A percentile compares a stretch with the other conserved stretches of the same genome.
Evolutionary conservation across 1,284 basidiomycete species (phyloP).

Genomic region (Leccinum griseonigrum): DNA sequence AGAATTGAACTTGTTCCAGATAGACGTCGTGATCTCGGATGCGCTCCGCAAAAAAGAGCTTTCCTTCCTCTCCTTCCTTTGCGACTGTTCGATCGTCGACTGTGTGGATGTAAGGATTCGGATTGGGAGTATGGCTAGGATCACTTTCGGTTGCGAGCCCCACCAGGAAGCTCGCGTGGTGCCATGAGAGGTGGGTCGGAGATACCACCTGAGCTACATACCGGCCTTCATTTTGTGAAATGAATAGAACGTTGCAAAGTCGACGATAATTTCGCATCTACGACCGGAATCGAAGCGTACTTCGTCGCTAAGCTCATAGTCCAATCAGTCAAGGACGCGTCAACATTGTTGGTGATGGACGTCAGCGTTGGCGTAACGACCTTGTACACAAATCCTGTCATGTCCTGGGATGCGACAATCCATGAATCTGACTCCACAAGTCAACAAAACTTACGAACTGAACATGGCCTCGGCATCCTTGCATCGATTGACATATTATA

Average conservation of each 20-base stretch:
- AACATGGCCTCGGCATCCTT: slow-evolving; percentile 82
- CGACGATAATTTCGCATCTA: slow-evolving; percentile 8
- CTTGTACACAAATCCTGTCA: slow-evolving; percentile 92
- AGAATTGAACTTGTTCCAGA: not conserved
- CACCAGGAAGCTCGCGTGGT: slow-evolving; percentile 14
- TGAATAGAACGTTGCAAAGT: not conserved
- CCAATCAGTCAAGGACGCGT: slow-evolving; percentile 15
- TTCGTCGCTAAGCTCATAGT: slow-evolving; percentile 4
- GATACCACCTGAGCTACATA: slow-evolving; percentile 9
- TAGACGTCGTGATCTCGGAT: slow-evolving; percentile 52
- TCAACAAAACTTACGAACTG: slow-evolving; percentile 45
- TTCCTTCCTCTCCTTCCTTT: slow-evolving; percentile 42
- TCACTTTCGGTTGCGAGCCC: slow-evolving; percentile 47
- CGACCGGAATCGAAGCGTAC: slow-evolving; percentile 10
- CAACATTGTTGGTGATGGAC: slow-evolving; percentile 56
- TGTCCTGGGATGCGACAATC: slow-evolving; percentile 62
- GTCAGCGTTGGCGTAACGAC: slow-evolving; percentile 85
- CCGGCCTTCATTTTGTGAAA: not conserved
- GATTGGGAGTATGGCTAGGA: slow-evolving; percentile 66
- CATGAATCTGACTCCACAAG: not conserved
- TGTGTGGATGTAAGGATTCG: slow-evolving; percentile 78
- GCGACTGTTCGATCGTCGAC: slow-evolving; percentile 47
- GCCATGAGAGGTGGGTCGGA: slow-evolving; percentile 24
- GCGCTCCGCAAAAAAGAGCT: slow-evolving; percentile 77
- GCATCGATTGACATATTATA: slow-evolving; percentile 62